A percentile compares a stretch with the other conserved stretches of the same genome.
Conservation (phyloP, 1,139 yeast genomes). For the Yamadazyma atlantica region DNA sequence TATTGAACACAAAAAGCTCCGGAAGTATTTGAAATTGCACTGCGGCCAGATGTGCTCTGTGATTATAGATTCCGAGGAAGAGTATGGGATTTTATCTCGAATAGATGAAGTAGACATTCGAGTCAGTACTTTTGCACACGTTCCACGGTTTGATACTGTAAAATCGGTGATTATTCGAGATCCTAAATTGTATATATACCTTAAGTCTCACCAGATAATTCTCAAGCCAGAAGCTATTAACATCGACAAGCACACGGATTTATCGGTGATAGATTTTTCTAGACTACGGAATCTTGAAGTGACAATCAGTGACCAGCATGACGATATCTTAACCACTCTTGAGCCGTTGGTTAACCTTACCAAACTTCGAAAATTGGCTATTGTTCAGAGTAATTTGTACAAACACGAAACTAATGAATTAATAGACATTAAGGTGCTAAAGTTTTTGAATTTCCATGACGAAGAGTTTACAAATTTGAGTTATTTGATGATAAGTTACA, state of each 20-base stretch:
- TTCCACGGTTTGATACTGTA: conserved; percentile 1
- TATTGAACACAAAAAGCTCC: conserved; percentile 7
- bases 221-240: conserved; percentile 9
- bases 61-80: conserved; percentile 8
- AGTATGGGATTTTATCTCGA: conserved; percentile 2
- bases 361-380: conserved; percentile 9
- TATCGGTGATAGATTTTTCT: conserved; percentile 5
- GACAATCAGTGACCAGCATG: conserved; percentile 2
- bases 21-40: conserved; percentile 7
- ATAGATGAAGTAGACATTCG: conserved; percentile 13
- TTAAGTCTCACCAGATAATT: not conserved
- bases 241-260: conserved; percentile 5
- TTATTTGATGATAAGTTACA: conserved; percentile 12
- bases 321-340: conserved; percentile 4
- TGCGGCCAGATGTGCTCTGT: conserved; percentile 8
- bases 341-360: conserved; percentile 6
- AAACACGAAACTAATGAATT: conserved; percentile 11
- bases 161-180: conserved; percentile 3
- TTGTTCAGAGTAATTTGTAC: conserved; percentile 8
- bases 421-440: conserved; percentile 11
- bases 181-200: conserved; percentile 6
- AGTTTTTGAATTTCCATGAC: conserved; percentile 8
- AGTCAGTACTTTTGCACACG: not conserved
- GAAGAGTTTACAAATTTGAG: conserved; percentile 5
- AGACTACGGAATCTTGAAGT: conserved; percentile 7